Evolutionary conservation across 805 yeast genomes (phyloP), one percentile per base, ranked within the genome.

Genomic region (Alloascoidea hylecoeti): DNA sequence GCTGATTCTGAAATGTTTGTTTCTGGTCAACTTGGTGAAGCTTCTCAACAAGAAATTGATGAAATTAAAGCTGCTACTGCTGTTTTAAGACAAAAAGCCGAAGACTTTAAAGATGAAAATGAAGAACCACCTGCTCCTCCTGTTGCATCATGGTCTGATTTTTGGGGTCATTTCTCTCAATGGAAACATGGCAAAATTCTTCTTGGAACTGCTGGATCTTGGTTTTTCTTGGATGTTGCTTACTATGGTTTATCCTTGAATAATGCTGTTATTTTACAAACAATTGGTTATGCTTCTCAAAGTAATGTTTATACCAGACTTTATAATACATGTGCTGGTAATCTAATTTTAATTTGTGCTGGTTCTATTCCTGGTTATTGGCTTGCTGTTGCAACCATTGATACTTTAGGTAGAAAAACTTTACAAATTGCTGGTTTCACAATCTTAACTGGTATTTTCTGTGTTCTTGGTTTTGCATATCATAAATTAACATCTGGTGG

Each of bases 291-390:
- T 58, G 86, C 95, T 37, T 70, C 79, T 34, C 69, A 75, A 18
- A 56, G 62, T 16, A 82, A 82, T 55, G 74, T 83, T 40, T 85
- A 85, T 68, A 55, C 65, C 41, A 68, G 73, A 35, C 63, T 86
- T 45, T 78, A 76, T 66, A 74, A 85, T 59, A 58, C 79, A 43
- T 82, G 89, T 56, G 94, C 86, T 41, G 96, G 96, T 75, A 85
- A 85, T 63, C 70, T 85, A 68, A 85, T 85, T 63, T 70, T 85
- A 57, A 75, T 85, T 45, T 83, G 94, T 71, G 96, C 96, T 41
- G 96, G 96, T 68, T 72, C 92, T 35, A 73, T 85, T 60, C 95
- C 95, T 50, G 96, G 96, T 55, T 85, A 85, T 64, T 85, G 95
- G 95, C 64, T 69, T 43, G 57, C 92, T 23, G 84, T 78, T 49